Evolutionary conservation across 176 grass and related monocot genomes (phyloP).

Genomic region (Triticum turgidum): DNA sequence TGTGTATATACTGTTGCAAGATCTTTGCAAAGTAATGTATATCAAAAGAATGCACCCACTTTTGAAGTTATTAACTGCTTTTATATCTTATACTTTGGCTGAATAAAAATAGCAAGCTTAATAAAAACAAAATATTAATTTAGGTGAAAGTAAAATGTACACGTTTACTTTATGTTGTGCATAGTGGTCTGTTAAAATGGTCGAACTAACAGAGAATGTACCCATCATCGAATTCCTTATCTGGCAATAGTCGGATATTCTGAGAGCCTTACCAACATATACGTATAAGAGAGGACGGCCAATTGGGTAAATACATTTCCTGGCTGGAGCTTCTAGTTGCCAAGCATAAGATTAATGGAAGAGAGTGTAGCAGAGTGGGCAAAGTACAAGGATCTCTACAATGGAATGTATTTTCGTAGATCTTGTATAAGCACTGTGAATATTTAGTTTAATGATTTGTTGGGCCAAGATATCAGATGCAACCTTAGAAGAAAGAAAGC

Average conservation of each 20-base stretch:
- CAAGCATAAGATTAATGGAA: slow-evolving; percentile 78
- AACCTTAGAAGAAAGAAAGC: slow-evolving; percentile 3
- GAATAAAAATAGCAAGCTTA: background rate
- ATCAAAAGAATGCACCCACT: background rate
- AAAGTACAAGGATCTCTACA: slow-evolving; percentile 64
- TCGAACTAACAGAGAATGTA: slow-evolving; percentile 52
- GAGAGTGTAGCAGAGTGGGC: slow-evolving; percentile 61
- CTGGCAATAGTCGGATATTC: slow-evolving; percentile 73
- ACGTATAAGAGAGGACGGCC: too few species aligned
- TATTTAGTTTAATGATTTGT: slow-evolving; percentile 75
- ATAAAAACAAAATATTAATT: background rate
- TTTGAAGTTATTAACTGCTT: background rate
- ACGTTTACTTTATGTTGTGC: background rate
- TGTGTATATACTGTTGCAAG: background rate
- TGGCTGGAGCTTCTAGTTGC: slow-evolving; percentile 51
- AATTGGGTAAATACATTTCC: slow-evolving; percentile 21
- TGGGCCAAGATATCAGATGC: slow-evolving; percentile 73
- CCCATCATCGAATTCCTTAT: slow-evolving; percentile 67
- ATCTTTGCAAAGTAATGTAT: background rate
- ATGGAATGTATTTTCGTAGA: slow-evolving; percentile 41
- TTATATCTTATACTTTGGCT: background rate
- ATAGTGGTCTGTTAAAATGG: background rate
- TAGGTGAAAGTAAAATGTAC: background rate
- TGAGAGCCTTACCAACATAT: slow-evolving; percentile 58
- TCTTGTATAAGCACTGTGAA: slow-evolving; percentile 67